These are phyloP conservation scores for Phytomonas sp. DNA, from an alignment of 208 protist species.

Conservation along the genomic window DNA sequence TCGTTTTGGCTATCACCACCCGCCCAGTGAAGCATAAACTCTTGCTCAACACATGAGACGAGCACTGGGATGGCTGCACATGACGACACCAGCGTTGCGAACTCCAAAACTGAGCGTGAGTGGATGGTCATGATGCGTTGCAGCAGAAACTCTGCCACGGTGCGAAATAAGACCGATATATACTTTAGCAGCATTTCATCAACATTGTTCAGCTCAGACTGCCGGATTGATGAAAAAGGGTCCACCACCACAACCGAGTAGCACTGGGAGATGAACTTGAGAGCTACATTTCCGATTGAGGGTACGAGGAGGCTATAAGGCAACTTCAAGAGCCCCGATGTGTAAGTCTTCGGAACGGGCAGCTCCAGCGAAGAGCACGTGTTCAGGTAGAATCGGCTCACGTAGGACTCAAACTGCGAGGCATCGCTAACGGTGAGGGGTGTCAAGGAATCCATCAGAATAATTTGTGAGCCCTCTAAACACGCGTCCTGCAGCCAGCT, in stretches of 20 bases:
- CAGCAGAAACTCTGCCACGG: conserved; percentile 62
- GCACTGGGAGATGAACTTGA: conserved; percentile 62
- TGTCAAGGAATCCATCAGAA: conserved; percentile 53
- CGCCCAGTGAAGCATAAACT: conserved; percentile 77
- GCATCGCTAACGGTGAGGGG: conserved; percentile 33
- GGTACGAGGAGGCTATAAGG: conserved; percentile 72
- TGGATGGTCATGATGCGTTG: conserved; percentile 48
- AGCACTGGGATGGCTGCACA: conserved; percentile 72
- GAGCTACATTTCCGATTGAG: conserved; percentile 39
- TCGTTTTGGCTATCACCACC: conserved; percentile 48
- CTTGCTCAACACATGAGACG: conserved; percentile 80
- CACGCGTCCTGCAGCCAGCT: conserved; percentile 76
- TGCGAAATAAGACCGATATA: conserved; percentile 79
- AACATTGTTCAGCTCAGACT: conserved; percentile 86
- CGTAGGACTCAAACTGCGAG: conserved; percentile 46
- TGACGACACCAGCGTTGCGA: conserved; percentile 69
- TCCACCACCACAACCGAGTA: conserved; percentile 70
- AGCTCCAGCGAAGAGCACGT: conserved; percentile 54
- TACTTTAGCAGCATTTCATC: conserved; percentile 90
- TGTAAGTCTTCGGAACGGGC: conserved; percentile 41
- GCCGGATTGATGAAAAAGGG: conserved; percentile 41
- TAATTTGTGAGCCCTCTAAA: conserved; percentile 46
- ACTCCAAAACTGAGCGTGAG: conserved; percentile 43
- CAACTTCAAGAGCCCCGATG: conserved; percentile 32
- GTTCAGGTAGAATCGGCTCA: conserved; percentile 57